Base-by-base conservation (phyloP, 2,329 filamentous ascomycete species). In the Metarhizium anisopliae region DNA sequence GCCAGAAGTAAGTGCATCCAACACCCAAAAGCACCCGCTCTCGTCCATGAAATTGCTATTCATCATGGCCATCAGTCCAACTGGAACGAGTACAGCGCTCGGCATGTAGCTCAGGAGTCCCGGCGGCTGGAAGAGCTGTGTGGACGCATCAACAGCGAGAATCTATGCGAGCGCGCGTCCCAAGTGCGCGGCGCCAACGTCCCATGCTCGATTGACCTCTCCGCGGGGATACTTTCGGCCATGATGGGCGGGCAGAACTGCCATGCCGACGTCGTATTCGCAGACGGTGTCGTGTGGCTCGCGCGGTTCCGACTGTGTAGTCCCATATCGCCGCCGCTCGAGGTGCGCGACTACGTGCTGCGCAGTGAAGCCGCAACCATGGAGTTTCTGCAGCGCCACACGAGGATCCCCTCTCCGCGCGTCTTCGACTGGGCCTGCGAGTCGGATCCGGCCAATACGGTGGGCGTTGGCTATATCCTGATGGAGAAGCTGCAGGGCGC, bases 401-500 rank as follows among this genome's bases (percentile, higher is more conserved):
- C 61, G 8, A 20, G 35, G 5, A 56, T 74, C n/a, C 70, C 70
- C 8, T 63, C 62, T 10, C 70, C 71, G 2, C 61, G 62, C 38
- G 59, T 72, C 2, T 69, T 67, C 55, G 68, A 72, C 55, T 68
- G 59, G 62, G 64, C 62, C 30, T 69, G 63, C 52, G 65, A 66
- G 52, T 64, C 64, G 11, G 64, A 67, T 55, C 61, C 59, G 2
- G 38, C 18, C 1, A 73, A 73, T 57, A 58, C 58, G 29, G 53
- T 73, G 40, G 68, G 70, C 10, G 63, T 70, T 45, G 64, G 68
- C 25, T 75, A 74, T 55, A 73, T 76, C 49, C 62, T 75, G 18
- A 71, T 75, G 65, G 70, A 75, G 56, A 76, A 72, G 60, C 53
- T 76, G 49, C 58, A 62, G 11, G 69, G 71, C 4, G 63, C 50